Evolutionary conservation across 495 filamentous ascomycete species (phyloP).

Genomic region (Penicillium verhagenii): DNA sequence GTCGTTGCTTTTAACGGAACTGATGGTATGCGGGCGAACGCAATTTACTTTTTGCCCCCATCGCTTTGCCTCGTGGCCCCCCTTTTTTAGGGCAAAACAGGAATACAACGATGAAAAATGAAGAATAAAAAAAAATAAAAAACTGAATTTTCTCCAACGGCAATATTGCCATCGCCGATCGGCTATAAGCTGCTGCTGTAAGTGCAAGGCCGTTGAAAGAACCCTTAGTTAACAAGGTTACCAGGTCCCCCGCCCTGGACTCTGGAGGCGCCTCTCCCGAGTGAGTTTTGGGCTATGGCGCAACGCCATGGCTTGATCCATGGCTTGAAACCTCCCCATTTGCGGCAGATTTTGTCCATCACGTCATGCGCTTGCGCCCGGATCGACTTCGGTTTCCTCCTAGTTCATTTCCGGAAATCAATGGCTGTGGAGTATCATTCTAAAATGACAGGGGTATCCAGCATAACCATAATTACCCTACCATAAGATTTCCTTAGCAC

Average conservation of each 20-base stretch:
- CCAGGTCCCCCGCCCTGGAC: no score
- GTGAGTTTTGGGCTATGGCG: not conserved
- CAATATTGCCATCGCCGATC: no score
- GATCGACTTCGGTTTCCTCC: constrained; percentile 14
- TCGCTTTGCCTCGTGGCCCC: not conserved
- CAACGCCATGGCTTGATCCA: constrained; percentile 1
- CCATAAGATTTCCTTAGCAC: not conserved
- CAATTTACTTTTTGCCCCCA: not conserved
- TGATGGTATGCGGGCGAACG: constrained; percentile 15
- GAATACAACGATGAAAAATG: not conserved
- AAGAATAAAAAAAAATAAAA: not conserved
- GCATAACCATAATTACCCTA: constrained; percentile 8
- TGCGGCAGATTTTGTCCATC: constrained; percentile 3
- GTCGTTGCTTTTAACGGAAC: constrained; percentile 11
- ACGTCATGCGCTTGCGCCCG: constrained; percentile 3
- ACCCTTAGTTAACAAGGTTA: not conserved
- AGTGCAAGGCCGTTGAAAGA: not conserved
- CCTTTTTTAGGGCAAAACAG: not conserved
- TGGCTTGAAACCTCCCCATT: constrained; percentile 2
- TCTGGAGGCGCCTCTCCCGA: constrained; percentile 3
- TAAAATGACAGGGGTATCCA: constrained; percentile 8
- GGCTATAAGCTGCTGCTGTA: no score
- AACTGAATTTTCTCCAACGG: not conserved
- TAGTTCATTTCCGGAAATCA: constrained; percentile 1
- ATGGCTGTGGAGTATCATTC: not conserved